Conservation (phyloP, 192 early-diverging fungal genomes). For the Pilaira anomala region DNA sequence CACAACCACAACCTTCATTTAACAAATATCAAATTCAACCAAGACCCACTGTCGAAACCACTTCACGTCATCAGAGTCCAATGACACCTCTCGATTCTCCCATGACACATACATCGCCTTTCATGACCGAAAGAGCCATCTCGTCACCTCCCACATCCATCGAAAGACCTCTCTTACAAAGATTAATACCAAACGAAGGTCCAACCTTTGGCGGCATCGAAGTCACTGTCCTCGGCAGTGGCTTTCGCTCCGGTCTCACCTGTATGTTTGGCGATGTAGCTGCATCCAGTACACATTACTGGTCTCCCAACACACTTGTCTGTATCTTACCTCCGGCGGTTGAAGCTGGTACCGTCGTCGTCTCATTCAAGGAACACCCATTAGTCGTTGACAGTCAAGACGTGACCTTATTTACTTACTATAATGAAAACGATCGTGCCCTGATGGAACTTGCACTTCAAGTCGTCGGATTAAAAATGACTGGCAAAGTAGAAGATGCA, state of each 20-base stretch:
- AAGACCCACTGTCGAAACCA: constrained; percentile 4
- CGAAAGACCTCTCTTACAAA: constrained; percentile 30
- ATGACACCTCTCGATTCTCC: not conserved
- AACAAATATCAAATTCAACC: constrained; percentile 14
- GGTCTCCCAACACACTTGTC: constrained; percentile 67
- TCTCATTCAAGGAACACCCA: constrained; percentile 40
- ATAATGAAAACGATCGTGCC: constrained; percentile 71
- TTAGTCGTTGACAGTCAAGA: constrained; percentile 32
- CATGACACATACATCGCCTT: constrained; percentile 8
- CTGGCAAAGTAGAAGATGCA: constrained; percentile 63
- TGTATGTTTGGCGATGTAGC: constrained; percentile 70
- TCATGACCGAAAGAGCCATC: not conserved
- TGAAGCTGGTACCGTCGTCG: constrained; percentile 60
- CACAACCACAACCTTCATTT: not conserved
- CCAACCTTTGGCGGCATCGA: constrained; percentile 75
- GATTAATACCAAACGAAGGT: constrained; percentile 73
- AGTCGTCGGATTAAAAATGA: constrained; percentile 69
- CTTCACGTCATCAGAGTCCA: not conserved
- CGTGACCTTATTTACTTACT: constrained; percentile 46
- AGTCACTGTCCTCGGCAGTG: constrained; percentile 68
- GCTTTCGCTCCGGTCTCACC: constrained; percentile 68
- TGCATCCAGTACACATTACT: constrained; percentile 66
- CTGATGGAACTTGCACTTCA: constrained; percentile 81
- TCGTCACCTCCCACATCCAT: not conserved
- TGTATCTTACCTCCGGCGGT: constrained; percentile 72